A percentile compares a stretch with the other conserved stretches of the same genome.
phyloP scores from a whole-genome alignment of 176 grass and related monocot species.

The Paspalum notatum region DNA sequence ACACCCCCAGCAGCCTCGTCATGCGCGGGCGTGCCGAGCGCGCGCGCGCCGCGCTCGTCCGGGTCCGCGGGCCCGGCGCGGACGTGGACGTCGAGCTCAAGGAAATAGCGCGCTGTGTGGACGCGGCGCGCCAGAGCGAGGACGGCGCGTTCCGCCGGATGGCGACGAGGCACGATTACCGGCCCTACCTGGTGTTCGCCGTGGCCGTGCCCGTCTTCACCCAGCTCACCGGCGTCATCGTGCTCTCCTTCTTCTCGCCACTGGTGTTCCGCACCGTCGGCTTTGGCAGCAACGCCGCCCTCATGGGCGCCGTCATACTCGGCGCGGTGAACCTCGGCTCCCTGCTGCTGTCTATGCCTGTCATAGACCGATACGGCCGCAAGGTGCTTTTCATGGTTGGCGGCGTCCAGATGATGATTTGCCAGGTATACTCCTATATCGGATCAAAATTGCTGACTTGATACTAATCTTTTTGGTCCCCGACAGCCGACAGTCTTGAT shows the following conservation, averaged over 20 bases:
- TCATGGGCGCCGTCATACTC: constrained; percentile 67
- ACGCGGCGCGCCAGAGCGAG: constrained; percentile 38
- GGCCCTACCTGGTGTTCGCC: constrained; percentile 66
- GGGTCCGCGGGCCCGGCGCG: constrained; percentile 48
- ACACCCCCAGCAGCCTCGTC: constrained; percentile 74
- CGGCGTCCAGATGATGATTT: constrained; percentile 48
- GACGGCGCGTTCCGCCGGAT: constrained; percentile 64
- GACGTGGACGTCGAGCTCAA: constrained; percentile 73
- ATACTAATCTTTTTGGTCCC: too few relatives aligned
- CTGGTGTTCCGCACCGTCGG: constrained; percentile 74
- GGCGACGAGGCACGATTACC: constrained; percentile 52
- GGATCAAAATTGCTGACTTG: too few relatives aligned
- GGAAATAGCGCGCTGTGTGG: constrained; percentile 38
- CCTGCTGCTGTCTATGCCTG: neutral
- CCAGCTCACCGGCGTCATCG: constrained; percentile 75
- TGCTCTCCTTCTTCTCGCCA: constrained; percentile 74
- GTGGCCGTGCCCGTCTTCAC: constrained; percentile 70
- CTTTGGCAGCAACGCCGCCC: constrained; percentile 68
- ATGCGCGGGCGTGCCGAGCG: constrained; percentile 53
- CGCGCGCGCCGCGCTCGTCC: constrained; percentile 55
- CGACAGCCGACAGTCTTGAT: too few relatives aligned
- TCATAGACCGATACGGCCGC: constrained; percentile 54
- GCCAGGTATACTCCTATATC: constrained; percentile 25
- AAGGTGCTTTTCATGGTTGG: constrained; percentile 56
- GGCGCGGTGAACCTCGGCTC: constrained; percentile 31